These are phyloP conservation scores for Raffaelea albimanens DNA, from an alignment of 2,329 filamentous ascomycete genomes.

Conservation along the genomic window DNA sequence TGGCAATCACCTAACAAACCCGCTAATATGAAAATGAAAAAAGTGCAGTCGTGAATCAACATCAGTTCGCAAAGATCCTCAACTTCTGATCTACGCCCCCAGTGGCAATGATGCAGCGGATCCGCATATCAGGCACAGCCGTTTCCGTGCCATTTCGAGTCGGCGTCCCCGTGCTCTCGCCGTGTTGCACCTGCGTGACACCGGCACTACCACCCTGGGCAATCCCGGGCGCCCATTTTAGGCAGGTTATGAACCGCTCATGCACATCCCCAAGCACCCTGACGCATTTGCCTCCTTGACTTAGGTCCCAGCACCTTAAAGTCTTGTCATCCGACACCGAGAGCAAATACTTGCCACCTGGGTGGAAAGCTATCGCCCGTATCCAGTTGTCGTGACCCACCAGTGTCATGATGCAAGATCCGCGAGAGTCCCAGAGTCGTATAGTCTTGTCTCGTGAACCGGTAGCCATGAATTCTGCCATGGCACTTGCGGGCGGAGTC, in stretches of 20 bases:
- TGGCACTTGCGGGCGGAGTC: constrained; percentile 60
- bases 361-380: constrained; percentile 76
- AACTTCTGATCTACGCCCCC: too few relatives aligned
- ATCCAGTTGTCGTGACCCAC: constrained; percentile 94
- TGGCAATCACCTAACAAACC: too few relatives aligned
- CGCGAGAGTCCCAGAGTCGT: constrained; percentile 77
- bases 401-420: constrained; percentile 75
- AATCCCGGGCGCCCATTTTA: constrained; percentile 68
- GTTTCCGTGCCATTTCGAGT: too few relatives aligned
- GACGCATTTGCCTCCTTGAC: constrained; percentile 83
- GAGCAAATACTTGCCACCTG: constrained; percentile 81
- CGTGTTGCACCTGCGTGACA: too few relatives aligned
- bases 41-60: too few relatives aligned
- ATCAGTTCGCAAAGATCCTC: too few relatives aligned
- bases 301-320: constrained; percentile 85
- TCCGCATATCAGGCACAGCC: too few relatives aligned
- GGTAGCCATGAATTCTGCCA: constrained; percentile 82
- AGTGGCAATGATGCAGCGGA: too few relatives aligned
- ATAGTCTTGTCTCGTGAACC: constrained; percentile 87
- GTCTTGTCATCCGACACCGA: constrained; percentile 86
- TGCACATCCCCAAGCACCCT: constrained; percentile 71
- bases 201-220: too few relatives aligned
- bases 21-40: too few relatives aligned
- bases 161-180: too few relatives aligned
- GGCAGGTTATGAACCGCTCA: constrained; percentile 74